These are phyloP conservation scores for Heritiera littoralis DNA, from an alignment of 345 rosid genomes.

Conservation along the genomic window DNA sequence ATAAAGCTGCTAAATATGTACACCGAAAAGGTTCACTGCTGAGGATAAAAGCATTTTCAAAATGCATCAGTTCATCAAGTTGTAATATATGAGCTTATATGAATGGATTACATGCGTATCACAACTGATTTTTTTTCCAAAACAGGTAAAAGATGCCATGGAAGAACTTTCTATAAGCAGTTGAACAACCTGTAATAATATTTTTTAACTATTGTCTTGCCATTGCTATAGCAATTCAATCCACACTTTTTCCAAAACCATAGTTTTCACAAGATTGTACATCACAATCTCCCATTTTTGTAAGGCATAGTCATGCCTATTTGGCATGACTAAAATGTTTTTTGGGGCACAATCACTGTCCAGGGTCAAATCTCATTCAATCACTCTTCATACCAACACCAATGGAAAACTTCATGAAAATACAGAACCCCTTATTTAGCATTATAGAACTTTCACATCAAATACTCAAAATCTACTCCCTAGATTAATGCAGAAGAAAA, in stretches of 20 bases:
- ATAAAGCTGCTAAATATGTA: not conserved
- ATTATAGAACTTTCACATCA: not conserved
- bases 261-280: not conserved
- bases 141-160: not conserved
- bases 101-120: not conserved
- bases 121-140: not conserved
- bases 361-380: conserved; percentile 4
- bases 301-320: not conserved
- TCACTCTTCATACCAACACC: not conserved
- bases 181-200: not conserved
- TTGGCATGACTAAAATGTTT: not conserved
- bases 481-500: conserved; percentile 3
- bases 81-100: not conserved
- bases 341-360: not conserved
- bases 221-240: not conserved
- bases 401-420: not conserved
- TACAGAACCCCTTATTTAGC: not conserved
- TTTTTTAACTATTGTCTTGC: not conserved
- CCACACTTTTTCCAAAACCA: not conserved
- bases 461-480: not conserved
- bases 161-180: not conserved
- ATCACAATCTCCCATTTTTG: not conserved
- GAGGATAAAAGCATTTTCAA: not conserved
- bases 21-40: not conserved
- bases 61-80: not conserved